phyloP scores from a whole-genome alignment of 2,329 filamentous ascomycete species.

The Cordyceps javanica region DNA sequence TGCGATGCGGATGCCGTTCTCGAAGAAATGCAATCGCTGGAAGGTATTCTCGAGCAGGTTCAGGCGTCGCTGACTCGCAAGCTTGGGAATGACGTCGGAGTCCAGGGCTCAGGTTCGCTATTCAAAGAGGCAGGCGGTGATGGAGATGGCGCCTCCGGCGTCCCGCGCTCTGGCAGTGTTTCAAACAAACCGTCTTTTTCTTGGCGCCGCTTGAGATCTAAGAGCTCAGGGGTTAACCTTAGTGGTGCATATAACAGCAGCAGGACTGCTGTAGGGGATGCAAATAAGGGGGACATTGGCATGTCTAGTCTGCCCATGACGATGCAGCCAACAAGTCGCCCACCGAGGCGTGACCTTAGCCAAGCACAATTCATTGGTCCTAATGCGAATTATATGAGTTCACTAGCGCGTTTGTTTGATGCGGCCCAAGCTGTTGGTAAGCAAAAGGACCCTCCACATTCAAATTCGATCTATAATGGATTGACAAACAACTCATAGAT shows the following conservation, averaged over 20 bases:
- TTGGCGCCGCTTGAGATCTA: slow-evolving; percentile 84
- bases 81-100: slow-evolving; percentile 87
- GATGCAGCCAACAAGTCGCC: slow-evolving; percentile 54
- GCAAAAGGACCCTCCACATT: slow-evolving; percentile 22
- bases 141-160: slow-evolving; percentile 31
- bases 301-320: slow-evolving; percentile 77
- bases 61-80: slow-evolving; percentile 72
- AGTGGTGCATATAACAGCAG: slow-evolving; percentile 40
- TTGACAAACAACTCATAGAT: slow-evolving; percentile 45
- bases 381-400: slow-evolving; percentile 84
- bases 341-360: slow-evolving; percentile 64
- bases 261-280: slow-evolving; percentile 17
- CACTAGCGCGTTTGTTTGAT: slow-evolving; percentile 85
- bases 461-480: background rate
- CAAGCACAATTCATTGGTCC: slow-evolving; percentile 72
- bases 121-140: slow-evolving; percentile 65
- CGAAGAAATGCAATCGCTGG: slow-evolving; percentile 88
- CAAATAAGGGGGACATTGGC: slow-evolving; percentile 31
- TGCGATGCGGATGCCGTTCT: slow-evolving; percentile 86
- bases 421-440: slow-evolving; percentile 87
- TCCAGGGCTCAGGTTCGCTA: slow-evolving; percentile 63
- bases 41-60: slow-evolving; percentile 79
- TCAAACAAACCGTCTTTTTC: slow-evolving; percentile 67
- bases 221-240: slow-evolving; percentile 68
- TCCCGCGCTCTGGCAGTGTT: slow-evolving; percentile 53